Conservation (phyloP, 345 rosid species). For the Eucalyptus sp. region DNA sequence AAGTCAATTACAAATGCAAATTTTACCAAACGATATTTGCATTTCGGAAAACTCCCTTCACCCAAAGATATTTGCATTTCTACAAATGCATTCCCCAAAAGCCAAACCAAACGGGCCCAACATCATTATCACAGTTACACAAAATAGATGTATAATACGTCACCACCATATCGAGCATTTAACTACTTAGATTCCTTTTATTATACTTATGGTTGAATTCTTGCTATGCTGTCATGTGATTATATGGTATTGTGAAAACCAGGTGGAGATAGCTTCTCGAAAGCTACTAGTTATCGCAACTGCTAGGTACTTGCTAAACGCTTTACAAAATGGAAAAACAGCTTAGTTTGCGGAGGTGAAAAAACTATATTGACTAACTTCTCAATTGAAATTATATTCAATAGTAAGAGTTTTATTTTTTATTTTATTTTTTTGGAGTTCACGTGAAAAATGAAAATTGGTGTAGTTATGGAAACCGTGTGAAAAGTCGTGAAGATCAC, state of each 20-base stretch:
- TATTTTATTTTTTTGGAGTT: neutral
- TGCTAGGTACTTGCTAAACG: neutral
- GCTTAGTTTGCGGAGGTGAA: neutral
- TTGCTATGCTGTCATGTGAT: neutral
- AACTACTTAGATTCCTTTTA: neutral
- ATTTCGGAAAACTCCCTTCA: too few relatives aligned
- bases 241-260: neutral
- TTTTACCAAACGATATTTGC: too few relatives aligned
- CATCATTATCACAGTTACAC: too few relatives aligned
- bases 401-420: neutral
- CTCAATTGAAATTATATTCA: neutral
- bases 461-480: neutral
- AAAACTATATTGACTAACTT: neutral
- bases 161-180: neutral
- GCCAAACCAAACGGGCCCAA: too few relatives aligned
- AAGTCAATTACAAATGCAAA: too few relatives aligned
- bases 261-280: neutral
- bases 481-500: neutral
- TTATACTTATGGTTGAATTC: neutral
- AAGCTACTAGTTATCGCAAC: neutral
- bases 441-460: neutral
- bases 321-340: neutral
- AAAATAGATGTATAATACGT: too few relatives aligned
- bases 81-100: too few relatives aligned
- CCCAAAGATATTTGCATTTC: too few relatives aligned